phyloP scores from a whole-genome alignment of 2,329 filamentous ascomycete genomes.

The Grosmannia penicillata region DNA sequence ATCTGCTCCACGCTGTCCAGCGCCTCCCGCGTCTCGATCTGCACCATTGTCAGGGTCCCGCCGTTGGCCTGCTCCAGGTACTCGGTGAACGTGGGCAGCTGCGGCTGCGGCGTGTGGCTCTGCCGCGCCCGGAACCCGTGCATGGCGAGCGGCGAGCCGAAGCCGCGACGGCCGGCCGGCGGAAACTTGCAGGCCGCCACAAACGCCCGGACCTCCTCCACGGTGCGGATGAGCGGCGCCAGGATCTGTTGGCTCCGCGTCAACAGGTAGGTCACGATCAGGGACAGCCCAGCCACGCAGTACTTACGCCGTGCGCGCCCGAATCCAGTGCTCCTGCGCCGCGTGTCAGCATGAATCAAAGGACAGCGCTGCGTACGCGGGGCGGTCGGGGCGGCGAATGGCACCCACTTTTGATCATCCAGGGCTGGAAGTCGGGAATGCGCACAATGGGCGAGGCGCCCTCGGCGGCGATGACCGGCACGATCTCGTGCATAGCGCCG shows the following conservation, averaged over 20 bases:
- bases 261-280: not conserved
- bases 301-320: slow-evolving; percentile 39
- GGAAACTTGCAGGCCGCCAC: slow-evolving; percentile 41
- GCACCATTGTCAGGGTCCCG: slow-evolving; percentile 47
- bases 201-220: slow-evolving; percentile 33
- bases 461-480: slow-evolving; percentile 38
- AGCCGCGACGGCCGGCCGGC: slow-evolving; percentile 36
- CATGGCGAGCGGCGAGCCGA: slow-evolving; percentile 40
- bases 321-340: slow-evolving; percentile 37
- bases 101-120: slow-evolving; percentile 6
- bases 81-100: slow-evolving; percentile 32
- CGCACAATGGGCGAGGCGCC: slow-evolving; percentile 41
- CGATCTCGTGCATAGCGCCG: slow-evolving; percentile 41
- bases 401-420: slow-evolving; percentile 37
- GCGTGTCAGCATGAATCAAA: slow-evolving; percentile 10
- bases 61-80: slow-evolving; percentile 43
- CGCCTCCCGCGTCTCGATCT: slow-evolving; percentile 52
- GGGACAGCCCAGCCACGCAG: no score
- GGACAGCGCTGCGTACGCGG: no score
- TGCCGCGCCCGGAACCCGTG: slow-evolving; percentile 24
- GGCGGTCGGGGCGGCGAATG: no score
- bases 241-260: slow-evolving; percentile 21
- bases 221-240: slow-evolving; percentile 38
- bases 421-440: slow-evolving; percentile 39
- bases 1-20: slow-evolving; percentile 46